Base-by-base conservation (phyloP, 441 rosid species). In the Omphalea diandra region DNA sequence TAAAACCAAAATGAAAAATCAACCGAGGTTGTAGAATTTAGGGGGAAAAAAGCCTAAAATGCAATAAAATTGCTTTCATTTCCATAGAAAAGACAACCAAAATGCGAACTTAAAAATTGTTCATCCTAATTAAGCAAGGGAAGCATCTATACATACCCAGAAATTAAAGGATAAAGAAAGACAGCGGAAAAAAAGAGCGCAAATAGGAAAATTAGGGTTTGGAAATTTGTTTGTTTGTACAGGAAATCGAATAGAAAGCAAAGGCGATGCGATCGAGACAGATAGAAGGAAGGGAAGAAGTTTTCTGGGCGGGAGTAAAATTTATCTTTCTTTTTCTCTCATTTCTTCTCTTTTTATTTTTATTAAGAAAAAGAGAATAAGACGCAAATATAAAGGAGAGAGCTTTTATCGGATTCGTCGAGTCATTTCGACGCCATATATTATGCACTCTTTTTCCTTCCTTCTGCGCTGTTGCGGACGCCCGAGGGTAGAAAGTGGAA, bases 371-470 rank as follows among this genome's bases (percentile, higher is more conserved):
- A 12, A 57, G 1, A 52, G 24, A 4, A 17, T 14, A 35, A 49
- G 33, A 61, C 1, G 26, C 24, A 69, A 20, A 33, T n/a, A n/a
- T 5, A 49, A 29, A 32, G 44, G 26, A 49, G n/a, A n/a, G 52
- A 41, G 36, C 46, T 20, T 71, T 57, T 40, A 73, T 73, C 73
- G 59, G 75, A 77, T 71, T 75, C 72, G 68, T 78, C 75, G 79
- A 67, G 56, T 76, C 35, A 54, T 71, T 78, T 74, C 47, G 20
- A 80, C 80, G 82, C 84, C 4, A 69, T 69, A 33, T 20, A n/a
- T 56, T 35, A 38, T 47, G 2, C 27, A n/a, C 20, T 35, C 7
- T 50, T 3, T 22, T 10, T 35, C 3, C 43, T 20, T n/a, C n/a
- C 36, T 29, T 18, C 22, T 27, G 2, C 15, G 9, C 11, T 15